Conservation (phyloP, 768 basidiomycete genomes). For the Lentinula boryana region DNA sequence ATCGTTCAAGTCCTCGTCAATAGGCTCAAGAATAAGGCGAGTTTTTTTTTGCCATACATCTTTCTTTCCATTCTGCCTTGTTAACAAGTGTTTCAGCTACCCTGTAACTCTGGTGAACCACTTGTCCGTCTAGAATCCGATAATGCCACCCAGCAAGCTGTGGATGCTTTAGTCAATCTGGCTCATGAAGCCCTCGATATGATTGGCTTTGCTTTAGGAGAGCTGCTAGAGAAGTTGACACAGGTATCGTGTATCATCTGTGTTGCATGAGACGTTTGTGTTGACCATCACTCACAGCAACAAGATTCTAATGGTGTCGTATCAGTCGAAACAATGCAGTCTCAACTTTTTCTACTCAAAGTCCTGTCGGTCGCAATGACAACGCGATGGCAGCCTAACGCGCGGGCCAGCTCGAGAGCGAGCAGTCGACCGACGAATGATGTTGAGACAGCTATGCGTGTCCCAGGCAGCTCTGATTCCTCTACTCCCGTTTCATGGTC, state of each 20-base stretch:
- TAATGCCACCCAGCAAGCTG: slow-evolving; percentile 65
- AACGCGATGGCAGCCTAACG: slow-evolving; percentile 61
- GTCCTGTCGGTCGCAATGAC: slow-evolving; percentile 74
- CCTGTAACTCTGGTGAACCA: slow-evolving; percentile 74
- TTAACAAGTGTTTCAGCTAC: slow-evolving; percentile 46
- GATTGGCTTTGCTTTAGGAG: slow-evolving; percentile 72
- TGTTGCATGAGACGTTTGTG: slow-evolving; percentile 9
- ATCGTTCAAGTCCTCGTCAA: slow-evolving; percentile 76
- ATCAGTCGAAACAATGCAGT: slow-evolving; percentile 71
- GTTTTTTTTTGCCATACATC: not conserved
- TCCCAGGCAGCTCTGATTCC: slow-evolving; percentile 33
- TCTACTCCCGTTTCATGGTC: slow-evolving; percentile 38
- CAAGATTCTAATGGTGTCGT: not conserved
- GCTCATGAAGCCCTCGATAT: slow-evolving; percentile 73
- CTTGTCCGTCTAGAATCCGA: slow-evolving; percentile 74
- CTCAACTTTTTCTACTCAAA: slow-evolving; percentile 81
- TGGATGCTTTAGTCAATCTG: slow-evolving; percentile 76
- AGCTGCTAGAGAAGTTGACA: slow-evolving; percentile 70
- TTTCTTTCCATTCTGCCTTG: not conserved
- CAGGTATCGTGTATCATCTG: slow-evolving; percentile 43
- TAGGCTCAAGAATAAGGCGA: slow-evolving; percentile 75
- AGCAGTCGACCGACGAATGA: slow-evolving; percentile 21
- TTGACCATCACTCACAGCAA: slow-evolving; percentile 9
- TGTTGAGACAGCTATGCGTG: slow-evolving; percentile 22
- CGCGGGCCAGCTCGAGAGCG: slow-evolving; percentile 30